These are phyloP conservation scores for Penicillium aurantiogriseum DNA, from an alignment of 2,329 filamentous ascomycete species.

Conservation along the genomic window DNA sequence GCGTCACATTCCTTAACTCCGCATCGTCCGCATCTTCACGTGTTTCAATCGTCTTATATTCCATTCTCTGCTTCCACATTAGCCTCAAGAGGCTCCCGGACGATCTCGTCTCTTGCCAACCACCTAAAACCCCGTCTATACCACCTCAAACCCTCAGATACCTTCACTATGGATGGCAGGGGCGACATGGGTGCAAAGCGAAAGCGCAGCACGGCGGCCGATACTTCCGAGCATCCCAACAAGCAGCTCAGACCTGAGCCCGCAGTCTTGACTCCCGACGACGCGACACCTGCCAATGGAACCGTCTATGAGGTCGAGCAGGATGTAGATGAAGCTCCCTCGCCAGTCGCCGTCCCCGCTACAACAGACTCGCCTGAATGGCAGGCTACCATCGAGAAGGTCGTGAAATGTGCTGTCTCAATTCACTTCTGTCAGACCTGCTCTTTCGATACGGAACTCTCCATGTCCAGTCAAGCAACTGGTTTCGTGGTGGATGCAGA, in stretches of 20 bases:
- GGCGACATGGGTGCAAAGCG: slow-evolving; percentile 53
- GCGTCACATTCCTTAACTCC: slow-evolving; percentile 14
- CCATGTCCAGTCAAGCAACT: slow-evolving; percentile 90
- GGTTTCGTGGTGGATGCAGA: slow-evolving; percentile 97
- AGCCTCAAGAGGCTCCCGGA: slow-evolving; percentile 15
- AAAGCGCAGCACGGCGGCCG: slow-evolving; percentile 54
- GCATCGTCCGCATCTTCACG: slow-evolving; percentile 7
- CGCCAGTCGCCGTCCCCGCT: slow-evolving; percentile 48
- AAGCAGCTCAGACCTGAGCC: slow-evolving; percentile 56
- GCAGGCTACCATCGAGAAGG: slow-evolving; percentile 92
- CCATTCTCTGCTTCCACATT: slow-evolving; percentile 9
- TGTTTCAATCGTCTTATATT: neutral
- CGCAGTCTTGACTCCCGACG: slow-evolving; percentile 40
- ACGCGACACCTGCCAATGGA: slow-evolving; percentile 44
- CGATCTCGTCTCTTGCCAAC: slow-evolving; percentile 11
- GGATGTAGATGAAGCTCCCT: slow-evolving; percentile 47
- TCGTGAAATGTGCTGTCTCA: slow-evolving; percentile 94
- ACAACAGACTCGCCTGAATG: slow-evolving; percentile 75
- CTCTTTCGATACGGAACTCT: slow-evolving; percentile 95
- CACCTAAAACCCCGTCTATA: slow-evolving; percentile 8
- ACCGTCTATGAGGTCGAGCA: slow-evolving; percentile 47
- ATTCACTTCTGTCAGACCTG: slow-evolving; percentile 98
- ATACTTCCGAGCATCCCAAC: slow-evolving; percentile 51
- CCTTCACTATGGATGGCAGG: slow-evolving; percentile 48
- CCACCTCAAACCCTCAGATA: slow-evolving; percentile 8